These are phyloP conservation scores for Coemansia sp. DNA, from an alignment of 192 early-diverging fungal genomes.

Conservation along the genomic window DNA sequence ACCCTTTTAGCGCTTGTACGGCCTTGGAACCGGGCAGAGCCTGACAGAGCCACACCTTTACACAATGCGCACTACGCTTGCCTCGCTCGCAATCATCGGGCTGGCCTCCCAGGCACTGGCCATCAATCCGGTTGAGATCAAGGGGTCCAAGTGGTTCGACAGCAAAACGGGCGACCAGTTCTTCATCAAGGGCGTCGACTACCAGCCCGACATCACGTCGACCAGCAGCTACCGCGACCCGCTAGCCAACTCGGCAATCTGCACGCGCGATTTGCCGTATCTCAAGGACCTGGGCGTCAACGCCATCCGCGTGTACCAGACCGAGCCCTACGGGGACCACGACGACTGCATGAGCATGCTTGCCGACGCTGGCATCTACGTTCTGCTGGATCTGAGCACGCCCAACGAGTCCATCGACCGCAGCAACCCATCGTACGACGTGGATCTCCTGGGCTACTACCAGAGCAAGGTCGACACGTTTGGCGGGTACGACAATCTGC, in stretches of 20 bases:
- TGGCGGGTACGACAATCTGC: slow-evolving; percentile 60
- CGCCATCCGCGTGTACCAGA: slow-evolving; percentile 71
- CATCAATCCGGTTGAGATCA: slow-evolving; percentile 65
- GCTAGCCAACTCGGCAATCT: slow-evolving; percentile 58
- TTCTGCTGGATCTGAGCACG: slow-evolving; percentile 65
- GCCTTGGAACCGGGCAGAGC: background rate
- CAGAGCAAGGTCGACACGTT: slow-evolving; percentile 66
- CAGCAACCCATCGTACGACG: slow-evolving; percentile 59
- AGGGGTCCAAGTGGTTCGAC: slow-evolving; percentile 72
- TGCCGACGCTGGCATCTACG: slow-evolving; percentile 66
- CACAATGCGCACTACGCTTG: slow-evolving; percentile 40
- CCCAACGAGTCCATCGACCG: slow-evolving; percentile 67
- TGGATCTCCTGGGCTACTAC: slow-evolving; percentile 58
- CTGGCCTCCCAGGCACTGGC: slow-evolving; percentile 39
- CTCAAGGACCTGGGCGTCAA: slow-evolving; percentile 71
- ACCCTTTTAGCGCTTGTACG: background rate
- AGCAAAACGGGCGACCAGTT: slow-evolving; percentile 70
- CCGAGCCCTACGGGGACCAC: slow-evolving; percentile 61
- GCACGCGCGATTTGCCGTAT: slow-evolving; percentile 61
- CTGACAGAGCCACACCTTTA: slow-evolving; percentile 4
- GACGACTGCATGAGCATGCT: slow-evolving; percentile 72
- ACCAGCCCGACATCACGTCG: slow-evolving; percentile 60
- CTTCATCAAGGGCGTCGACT: slow-evolving; percentile 74
- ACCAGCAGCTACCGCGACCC: slow-evolving; percentile 57
- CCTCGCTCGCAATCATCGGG: slow-evolving; percentile 29